Conservation (phyloP, 2,329 filamentous ascomycete genomes). For the Falciphora oryzae region DNA sequence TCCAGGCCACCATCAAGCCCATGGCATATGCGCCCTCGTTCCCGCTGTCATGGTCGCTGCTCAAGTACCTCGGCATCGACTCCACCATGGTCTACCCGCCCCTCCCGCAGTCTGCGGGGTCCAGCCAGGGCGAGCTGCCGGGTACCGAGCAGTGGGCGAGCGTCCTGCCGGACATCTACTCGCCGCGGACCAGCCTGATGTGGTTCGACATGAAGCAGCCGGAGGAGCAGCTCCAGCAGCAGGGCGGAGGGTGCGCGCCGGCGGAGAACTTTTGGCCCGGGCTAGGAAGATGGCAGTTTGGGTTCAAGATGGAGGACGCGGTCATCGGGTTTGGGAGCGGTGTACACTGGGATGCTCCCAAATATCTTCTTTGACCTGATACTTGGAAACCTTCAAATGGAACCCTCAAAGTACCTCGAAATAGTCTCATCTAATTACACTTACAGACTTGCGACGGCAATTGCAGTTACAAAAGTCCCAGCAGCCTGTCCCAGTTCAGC, state of each 20-base stretch:
- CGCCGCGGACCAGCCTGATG: slow-evolving; percentile 29
- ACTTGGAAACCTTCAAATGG: background rate
- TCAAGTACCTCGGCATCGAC: slow-evolving; percentile 36
- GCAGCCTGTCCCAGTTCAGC: background rate
- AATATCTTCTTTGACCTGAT: slow-evolving; percentile 1
- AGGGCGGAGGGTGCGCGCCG: slow-evolving; percentile 10
- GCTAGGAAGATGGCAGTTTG: slow-evolving; percentile 37
- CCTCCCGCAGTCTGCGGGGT: slow-evolving; percentile 34
- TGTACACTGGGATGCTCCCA: slow-evolving; percentile 14
- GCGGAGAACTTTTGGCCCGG: slow-evolving; percentile 43
- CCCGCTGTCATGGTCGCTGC: slow-evolving; percentile 33
- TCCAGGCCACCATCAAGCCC: slow-evolving; percentile 39
- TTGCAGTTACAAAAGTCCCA: background rate
- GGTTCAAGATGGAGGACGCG: slow-evolving; percentile 32
- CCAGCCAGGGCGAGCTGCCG: slow-evolving; percentile 34
- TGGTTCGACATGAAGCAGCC: slow-evolving; percentile 42
- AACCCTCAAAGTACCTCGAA: too few species aligned
- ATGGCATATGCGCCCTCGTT: slow-evolving; percentile 36
- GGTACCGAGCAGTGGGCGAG: slow-evolving; percentile 42
- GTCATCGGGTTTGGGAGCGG: slow-evolving; percentile 22
- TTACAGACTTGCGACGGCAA: too few species aligned
- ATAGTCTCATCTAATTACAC: too few species aligned
- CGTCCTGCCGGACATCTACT: slow-evolving; percentile 26
- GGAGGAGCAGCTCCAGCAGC: slow-evolving; percentile 20
- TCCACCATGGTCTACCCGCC: slow-evolving; percentile 42